Percentiles rank a stretch among this genome's conserved stretches.
These are phyloP conservation scores for Cyanodermella asteris DNA, from an alignment of 2,329 filamentous ascomycete species.

Conservation along the genomic window DNA sequence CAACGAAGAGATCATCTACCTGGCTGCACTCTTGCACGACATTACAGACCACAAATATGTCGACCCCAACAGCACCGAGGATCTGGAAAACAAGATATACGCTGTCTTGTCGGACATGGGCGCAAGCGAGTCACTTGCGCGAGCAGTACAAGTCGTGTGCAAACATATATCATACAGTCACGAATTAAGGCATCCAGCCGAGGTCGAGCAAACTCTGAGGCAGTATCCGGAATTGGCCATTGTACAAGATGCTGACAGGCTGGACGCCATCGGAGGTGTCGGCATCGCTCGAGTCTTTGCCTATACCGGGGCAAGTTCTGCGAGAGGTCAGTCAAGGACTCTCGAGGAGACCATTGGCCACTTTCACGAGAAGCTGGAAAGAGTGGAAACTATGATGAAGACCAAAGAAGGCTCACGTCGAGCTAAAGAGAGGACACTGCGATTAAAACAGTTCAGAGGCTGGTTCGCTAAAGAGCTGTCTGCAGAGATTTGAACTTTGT, in stretches of 20 bases:
- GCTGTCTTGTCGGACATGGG: background rate
- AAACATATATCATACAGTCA: constrained; percentile 56
- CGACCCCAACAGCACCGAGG: background rate
- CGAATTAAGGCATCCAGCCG: constrained; percentile 43
- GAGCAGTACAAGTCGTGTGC: constrained; percentile 48
- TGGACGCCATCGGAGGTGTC: constrained; percentile 79
- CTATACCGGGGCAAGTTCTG: constrained; percentile 41
- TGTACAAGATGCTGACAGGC: constrained; percentile 76
- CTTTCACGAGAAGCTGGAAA: constrained; percentile 54
- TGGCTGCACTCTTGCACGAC: constrained; percentile 65
- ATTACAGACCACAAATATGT: constrained; percentile 73
- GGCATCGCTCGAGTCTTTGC: constrained; percentile 62
- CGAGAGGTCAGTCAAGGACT: constrained; percentile 15
- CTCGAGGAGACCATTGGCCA: constrained; percentile 49
- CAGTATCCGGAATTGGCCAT: constrained; percentile 54
- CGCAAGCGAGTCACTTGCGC: constrained; percentile 25
- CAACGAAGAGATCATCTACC: constrained; percentile 37
- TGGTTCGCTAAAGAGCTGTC: constrained; percentile 35
- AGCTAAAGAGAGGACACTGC: constrained; percentile 26
- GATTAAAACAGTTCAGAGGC: constrained; percentile 25
- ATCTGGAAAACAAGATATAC: background rate
- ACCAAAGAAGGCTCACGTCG: constrained; percentile 29
- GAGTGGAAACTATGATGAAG: constrained; percentile 39
- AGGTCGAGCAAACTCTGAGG: constrained; percentile 38
- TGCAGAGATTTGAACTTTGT: no score